Evolutionary conservation across 768 basidiomycete genomes (phyloP).

Genomic region (Tulasnella sp.): DNA sequence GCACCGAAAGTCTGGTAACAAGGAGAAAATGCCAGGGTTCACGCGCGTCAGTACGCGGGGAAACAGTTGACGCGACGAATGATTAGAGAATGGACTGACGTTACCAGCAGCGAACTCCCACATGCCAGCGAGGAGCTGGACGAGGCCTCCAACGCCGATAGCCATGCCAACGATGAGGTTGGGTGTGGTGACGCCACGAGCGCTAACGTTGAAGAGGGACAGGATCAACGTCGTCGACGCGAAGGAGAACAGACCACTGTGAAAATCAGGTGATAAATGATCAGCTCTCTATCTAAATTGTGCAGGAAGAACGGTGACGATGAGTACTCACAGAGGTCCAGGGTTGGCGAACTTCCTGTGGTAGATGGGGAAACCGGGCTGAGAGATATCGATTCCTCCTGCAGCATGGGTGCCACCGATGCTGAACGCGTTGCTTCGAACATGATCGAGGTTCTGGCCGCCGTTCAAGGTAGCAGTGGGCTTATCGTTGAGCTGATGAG

Average conservation of each 20-base stretch:
- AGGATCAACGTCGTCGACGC: slow-evolving; percentile 75
- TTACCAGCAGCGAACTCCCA: slow-evolving; percentile 48
- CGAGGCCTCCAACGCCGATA: slow-evolving; percentile 71
- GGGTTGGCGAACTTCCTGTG: slow-evolving; percentile 46
- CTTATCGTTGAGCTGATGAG: too few relatives aligned
- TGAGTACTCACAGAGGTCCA: slow-evolving; percentile 43
- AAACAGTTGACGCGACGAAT: too few relatives aligned
- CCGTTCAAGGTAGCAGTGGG: too few relatives aligned
- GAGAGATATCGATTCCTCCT: too few relatives aligned
- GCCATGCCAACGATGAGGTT: slow-evolving; percentile 84
- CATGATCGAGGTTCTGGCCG: too few relatives aligned
- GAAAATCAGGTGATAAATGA: neutral
- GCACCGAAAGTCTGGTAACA: slow-evolving; percentile 17
- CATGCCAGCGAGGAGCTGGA: slow-evolving; percentile 81
- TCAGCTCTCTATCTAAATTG: neutral
- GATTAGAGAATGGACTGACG: slow-evolving; percentile 5
- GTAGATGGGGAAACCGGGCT: slow-evolving; percentile 14
- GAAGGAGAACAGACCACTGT: slow-evolving; percentile 70
- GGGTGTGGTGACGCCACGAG: slow-evolving; percentile 27
- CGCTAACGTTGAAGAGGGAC: slow-evolving; percentile 53
- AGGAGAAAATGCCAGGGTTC: too few relatives aligned
- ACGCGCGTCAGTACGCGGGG: too few relatives aligned
- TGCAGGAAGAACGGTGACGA: too few relatives aligned
- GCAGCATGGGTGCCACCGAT: too few relatives aligned
- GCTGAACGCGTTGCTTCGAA: too few relatives aligned